Percentiles rank a stretch among this genome's conserved stretches.
Conservation (phyloP, 2,329 filamentous ascomycete species). For the Cordyceps pruinosa region DNA sequence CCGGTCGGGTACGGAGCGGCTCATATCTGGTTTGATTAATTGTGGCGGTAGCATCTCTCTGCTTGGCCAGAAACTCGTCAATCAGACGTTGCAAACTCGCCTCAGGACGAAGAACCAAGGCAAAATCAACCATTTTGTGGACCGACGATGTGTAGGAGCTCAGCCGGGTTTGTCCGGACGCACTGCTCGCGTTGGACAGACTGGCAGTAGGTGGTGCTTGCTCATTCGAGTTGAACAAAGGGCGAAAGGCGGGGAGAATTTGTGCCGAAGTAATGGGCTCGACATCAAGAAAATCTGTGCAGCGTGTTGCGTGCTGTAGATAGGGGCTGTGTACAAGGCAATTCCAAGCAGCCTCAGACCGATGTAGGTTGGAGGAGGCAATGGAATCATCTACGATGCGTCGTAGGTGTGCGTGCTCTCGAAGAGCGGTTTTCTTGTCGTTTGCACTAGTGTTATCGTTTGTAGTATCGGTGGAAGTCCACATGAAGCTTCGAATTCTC, state of each 20-base stretch:
- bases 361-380: background rate
- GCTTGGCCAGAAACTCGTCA: background rate
- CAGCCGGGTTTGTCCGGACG: background rate
- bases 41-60: background rate
- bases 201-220: background rate
- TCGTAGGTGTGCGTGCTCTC: background rate
- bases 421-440: background rate
- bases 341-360: conserved; percentile 13
- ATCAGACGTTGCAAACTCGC: background rate
- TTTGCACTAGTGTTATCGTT: background rate
- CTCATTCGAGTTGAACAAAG: background rate
- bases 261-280: conserved; percentile 12
- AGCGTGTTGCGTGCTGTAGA: background rate
- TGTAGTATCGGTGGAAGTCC: background rate
- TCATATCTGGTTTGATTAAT: conserved; percentile 12
- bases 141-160: background rate
- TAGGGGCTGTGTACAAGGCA: conserved; percentile 5
- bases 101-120: conserved; percentile 3
- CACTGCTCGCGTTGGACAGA: background rate
- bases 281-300: background rate
- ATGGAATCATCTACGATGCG: background rate
- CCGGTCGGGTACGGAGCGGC: conserved; percentile 1
- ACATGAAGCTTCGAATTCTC: background rate
- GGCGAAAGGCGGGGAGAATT: conserved; percentile 10
- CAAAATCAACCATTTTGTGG: conserved; percentile 16